A percentile compares a stretch with the other conserved stretches of the same genome.
These are phyloP conservation scores for Epichloe gansuensis DNA, from an alignment of 2,329 filamentous ascomycete species.

Conservation along the genomic window DNA sequence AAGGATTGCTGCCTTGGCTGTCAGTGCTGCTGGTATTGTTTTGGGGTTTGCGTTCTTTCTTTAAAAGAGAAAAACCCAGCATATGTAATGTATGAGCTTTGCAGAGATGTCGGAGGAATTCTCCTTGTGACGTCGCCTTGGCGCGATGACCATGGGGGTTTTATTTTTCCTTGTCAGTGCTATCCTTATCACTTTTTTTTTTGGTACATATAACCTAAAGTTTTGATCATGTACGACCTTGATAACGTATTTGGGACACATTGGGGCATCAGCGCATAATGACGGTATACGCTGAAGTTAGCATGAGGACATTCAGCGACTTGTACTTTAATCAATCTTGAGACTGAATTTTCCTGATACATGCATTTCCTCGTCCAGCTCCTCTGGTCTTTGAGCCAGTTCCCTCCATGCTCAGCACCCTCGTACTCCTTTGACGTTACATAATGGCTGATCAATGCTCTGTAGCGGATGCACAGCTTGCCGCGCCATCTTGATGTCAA, in stretches of 20 bases:
- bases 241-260: not conserved
- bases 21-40: slow-evolving; percentile 17
- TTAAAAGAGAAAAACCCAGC: not conserved
- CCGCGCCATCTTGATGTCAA: too few relatives aligned
- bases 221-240: not conserved
- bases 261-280: not conserved
- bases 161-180: too few relatives aligned
- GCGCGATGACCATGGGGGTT: not conserved
- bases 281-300: not conserved
- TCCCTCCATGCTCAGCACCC: too few relatives aligned
- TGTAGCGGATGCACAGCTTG: too few relatives aligned
- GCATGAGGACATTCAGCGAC: too few relatives aligned
- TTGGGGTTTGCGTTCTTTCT: slow-evolving; percentile 15
- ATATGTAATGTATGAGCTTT: not conserved
- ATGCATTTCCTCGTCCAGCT: too few relatives aligned
- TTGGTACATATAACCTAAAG: not conserved
- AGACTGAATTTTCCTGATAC: too few relatives aligned
- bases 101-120: not conserved
- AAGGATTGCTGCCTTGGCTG: slow-evolving; percentile 17
- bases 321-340: too few relatives aligned
- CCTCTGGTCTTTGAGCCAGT: too few relatives aligned
- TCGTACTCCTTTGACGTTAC: too few relatives aligned
- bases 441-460: too few relatives aligned
- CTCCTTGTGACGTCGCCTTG: not conserved
- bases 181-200: not conserved